These are phyloP conservation scores for Malassezia globosa DNA, from an alignment of 1,284 basidiomycete genomes.

Conservation along the genomic window DNA sequence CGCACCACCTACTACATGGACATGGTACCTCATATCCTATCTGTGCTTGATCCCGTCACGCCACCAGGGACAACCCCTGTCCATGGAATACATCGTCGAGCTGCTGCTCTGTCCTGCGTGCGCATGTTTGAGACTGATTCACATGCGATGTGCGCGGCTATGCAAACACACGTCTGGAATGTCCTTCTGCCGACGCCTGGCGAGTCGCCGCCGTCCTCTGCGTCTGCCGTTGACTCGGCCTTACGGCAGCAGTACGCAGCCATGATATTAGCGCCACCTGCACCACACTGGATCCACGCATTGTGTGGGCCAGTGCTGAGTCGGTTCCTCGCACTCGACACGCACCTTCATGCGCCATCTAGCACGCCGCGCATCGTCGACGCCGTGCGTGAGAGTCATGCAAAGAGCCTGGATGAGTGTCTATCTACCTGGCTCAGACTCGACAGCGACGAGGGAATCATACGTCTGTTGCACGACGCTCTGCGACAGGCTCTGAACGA, in stretches of 20 bases:
- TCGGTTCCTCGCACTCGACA: conserved; percentile 27
- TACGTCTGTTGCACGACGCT: conserved; percentile 10
- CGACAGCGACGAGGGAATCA: conserved; percentile 14
- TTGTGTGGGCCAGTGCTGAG: conserved; percentile 24
- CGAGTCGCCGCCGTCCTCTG: background rate
- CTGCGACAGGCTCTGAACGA: background rate
- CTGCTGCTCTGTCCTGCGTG: conserved; percentile 27
- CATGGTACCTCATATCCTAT: conserved; percentile 23
- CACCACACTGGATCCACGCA: conserved; percentile 26
- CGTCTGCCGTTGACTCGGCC: conserved; percentile 5
- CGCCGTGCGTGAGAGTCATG: conserved; percentile 13
- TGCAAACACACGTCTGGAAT: background rate
- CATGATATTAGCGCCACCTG: conserved; percentile 33
- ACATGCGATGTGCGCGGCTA: background rate
- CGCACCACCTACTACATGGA: conserved; percentile 19
- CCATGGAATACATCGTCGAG: conserved; percentile 24
- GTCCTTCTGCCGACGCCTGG: conserved; percentile 1
- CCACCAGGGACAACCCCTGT: conserved; percentile 21
- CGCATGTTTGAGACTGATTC: conserved; percentile 25
- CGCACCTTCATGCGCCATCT: conserved; percentile 14
- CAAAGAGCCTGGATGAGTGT: conserved; percentile 20
- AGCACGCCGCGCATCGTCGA: conserved; percentile 6
- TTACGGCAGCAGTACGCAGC: conserved; percentile 22
- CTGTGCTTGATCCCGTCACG: conserved; percentile 24
- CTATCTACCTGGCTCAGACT: conserved; percentile 32